These are phyloP conservation scores for Sungouiella thailandica DNA, from an alignment of 805 yeast species.

Conservation along the genomic window DNA sequence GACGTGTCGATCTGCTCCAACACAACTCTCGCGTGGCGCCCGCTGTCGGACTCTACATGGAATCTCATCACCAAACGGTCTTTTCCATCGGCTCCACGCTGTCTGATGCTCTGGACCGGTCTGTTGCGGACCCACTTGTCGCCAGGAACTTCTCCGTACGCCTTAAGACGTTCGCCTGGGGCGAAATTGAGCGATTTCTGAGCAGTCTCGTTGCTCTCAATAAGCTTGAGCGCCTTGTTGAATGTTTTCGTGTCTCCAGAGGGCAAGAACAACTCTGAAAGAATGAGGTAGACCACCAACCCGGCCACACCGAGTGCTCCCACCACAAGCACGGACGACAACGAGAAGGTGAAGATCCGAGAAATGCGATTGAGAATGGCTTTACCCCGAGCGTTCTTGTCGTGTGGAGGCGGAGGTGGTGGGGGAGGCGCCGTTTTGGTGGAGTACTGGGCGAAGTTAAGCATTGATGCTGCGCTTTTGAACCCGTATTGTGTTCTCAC, in stretches of 20 bases:
- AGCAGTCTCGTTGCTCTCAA: slow-evolving; percentile 62
- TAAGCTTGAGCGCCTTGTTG: slow-evolving; percentile 74
- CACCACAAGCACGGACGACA: slow-evolving; percentile 57
- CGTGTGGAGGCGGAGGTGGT: slow-evolving; percentile 35
- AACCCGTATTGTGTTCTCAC: background rate
- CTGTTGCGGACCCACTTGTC: slow-evolving; percentile 87
- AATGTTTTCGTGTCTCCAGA: slow-evolving; percentile 89
- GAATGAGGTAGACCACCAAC: slow-evolving; percentile 66
- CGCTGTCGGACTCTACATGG: slow-evolving; percentile 68
- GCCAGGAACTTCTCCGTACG: slow-evolving; percentile 68
- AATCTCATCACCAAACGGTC: slow-evolving; percentile 82
- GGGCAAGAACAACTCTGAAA: slow-evolving; percentile 79
- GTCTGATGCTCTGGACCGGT: slow-evolving; percentile 67
- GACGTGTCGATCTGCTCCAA: slow-evolving; percentile 75
- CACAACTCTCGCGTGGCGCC: slow-evolving; percentile 63
- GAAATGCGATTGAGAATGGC: slow-evolving; percentile 44
- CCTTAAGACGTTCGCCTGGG: slow-evolving; percentile 62
- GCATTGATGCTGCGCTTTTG: background rate
- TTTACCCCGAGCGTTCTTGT: slow-evolving; percentile 36
- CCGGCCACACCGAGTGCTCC: slow-evolving; percentile 67
- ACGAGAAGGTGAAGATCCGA: slow-evolving; percentile 56
- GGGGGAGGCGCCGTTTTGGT: slow-evolving; percentile 27
- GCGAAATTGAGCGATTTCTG: slow-evolving; percentile 52
- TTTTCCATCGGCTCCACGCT: slow-evolving; percentile 68
- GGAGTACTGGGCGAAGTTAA: slow-evolving; percentile 9